phyloP scores from a whole-genome alignment of 2,329 filamentous ascomycete species.

The Didymellaceae sp. region DNA sequence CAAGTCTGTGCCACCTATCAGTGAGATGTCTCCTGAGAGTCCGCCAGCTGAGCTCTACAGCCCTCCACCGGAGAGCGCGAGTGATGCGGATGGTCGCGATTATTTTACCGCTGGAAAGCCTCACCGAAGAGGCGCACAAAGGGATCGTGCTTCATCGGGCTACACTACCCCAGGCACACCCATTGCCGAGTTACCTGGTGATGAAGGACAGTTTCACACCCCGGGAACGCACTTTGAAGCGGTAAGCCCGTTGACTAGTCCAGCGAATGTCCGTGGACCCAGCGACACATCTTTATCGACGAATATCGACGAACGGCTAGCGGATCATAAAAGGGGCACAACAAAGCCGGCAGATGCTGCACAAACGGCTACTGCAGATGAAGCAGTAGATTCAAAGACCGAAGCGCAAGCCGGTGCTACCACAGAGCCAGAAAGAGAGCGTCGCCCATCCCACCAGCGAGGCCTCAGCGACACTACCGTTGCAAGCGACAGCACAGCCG shows the following conservation, averaged over 20 bases:
- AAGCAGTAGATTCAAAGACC: not conserved
- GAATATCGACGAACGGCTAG: conserved; percentile 40
- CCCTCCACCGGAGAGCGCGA: conserved; percentile 30
- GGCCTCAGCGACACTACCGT: conserved; percentile 43
- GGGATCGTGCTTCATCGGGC: conserved; percentile 34
- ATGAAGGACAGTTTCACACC: conserved; percentile 31
- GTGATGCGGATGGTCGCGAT: conserved; percentile 24
- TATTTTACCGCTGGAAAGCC: conserved; percentile 36
- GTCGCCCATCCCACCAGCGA: conserved; percentile 39
- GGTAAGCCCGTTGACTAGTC: conserved; percentile 20
- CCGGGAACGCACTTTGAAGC: conserved; percentile 24
- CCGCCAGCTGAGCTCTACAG: conserved; percentile 44
- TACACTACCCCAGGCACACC: conserved; percentile 34
- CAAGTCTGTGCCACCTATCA: conserved; percentile 41
- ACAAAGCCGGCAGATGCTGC: not conserved
- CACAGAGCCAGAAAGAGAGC: conserved; percentile 17
- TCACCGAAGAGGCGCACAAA: conserved; percentile 31
- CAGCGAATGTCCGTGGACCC: conserved; percentile 28
- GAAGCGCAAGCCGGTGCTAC: not conserved
- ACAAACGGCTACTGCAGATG: not conserved
- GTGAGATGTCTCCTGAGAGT: conserved; percentile 43
- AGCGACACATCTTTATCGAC: conserved; percentile 35
- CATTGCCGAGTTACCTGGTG: conserved; percentile 42
- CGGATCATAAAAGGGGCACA: conserved; percentile 15
- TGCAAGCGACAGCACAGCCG: conserved; percentile 43